Conservation (phyloP, 2,329 filamentous ascomycete genomes). For the Diaporthe capsici region DNA sequence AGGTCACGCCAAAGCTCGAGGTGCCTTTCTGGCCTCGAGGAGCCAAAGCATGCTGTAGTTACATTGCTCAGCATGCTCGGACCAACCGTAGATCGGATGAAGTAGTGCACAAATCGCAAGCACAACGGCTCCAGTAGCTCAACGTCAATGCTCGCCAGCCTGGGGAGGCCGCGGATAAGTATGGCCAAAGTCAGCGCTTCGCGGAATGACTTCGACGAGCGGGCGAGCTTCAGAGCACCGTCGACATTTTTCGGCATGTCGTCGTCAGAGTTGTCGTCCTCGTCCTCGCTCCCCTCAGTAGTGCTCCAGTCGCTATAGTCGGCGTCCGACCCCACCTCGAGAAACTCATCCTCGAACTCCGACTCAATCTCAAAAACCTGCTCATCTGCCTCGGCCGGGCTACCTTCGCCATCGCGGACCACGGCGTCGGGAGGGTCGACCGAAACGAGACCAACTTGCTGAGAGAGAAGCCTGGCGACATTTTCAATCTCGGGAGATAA, state of each 20-base stretch:
- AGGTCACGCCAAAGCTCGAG: slow-evolving; percentile 34
- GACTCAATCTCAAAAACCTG: slow-evolving; percentile 14
- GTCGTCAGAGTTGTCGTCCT: slow-evolving; percentile 9
- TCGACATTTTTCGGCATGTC: slow-evolving; percentile 20
- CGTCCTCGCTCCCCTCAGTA: slow-evolving; percentile 20
- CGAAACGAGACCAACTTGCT: neutral
- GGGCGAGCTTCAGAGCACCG: slow-evolving; percentile 1
- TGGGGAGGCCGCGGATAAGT: slow-evolving; percentile 12
- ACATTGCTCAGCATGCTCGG: slow-evolving; percentile 17
- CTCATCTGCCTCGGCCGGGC: slow-evolving; percentile 7
- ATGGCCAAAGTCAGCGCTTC: slow-evolving; percentile 15
- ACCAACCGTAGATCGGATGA: neutral
- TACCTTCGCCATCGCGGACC: neutral
- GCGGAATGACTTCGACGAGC: slow-evolving; percentile 15
- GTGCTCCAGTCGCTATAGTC: slow-evolving; percentile 34
- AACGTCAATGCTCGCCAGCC: slow-evolving; percentile 20
- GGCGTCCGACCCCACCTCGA: slow-evolving; percentile 12
- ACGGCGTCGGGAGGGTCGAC: neutral
- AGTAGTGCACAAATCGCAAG: slow-evolving; percentile 23
- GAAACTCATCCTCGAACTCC: slow-evolving; percentile 10
- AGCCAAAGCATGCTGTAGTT: slow-evolving; percentile 26
- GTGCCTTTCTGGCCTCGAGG: slow-evolving; percentile 25
- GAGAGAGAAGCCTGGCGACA: neutral
- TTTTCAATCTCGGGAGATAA: slow-evolving; percentile 7
- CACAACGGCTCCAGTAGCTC: slow-evolving; percentile 17